phyloP scores from a whole-genome alignment of 2,329 filamentous ascomycete genomes.

The Talaromyces rugulosus region DNA sequence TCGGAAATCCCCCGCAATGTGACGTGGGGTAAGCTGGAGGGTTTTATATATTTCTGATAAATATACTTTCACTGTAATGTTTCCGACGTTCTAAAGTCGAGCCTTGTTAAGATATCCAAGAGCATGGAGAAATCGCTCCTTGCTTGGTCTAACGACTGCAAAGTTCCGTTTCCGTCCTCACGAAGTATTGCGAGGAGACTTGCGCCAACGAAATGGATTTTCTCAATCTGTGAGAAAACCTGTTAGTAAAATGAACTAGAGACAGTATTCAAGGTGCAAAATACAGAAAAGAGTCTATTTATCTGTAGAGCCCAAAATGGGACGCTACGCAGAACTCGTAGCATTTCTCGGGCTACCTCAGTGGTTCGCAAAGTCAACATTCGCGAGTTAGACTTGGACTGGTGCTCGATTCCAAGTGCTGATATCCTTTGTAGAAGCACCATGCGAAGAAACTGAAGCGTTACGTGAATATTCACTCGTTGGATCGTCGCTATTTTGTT shows the following conservation, averaged over 20 bases:
- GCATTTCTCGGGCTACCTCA: neutral
- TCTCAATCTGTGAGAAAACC: neutral
- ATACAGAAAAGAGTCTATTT: neutral
- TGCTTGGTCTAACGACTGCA: neutral
- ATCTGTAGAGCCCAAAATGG: neutral
- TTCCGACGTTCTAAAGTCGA: neutral
- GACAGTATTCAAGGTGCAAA: neutral
- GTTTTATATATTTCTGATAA: neutral
- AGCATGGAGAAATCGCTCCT: neutral
- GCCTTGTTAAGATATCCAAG: neutral
- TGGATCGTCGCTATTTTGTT: constrained; percentile 31
- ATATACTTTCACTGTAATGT: neutral
- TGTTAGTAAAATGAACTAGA: neutral
- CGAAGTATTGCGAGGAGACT: neutral
- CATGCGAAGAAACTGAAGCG: neutral
- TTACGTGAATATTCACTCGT: constrained; percentile 33
- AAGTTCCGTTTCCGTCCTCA: neutral
- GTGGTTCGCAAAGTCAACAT: neutral
- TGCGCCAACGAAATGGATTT: neutral
- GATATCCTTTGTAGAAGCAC: neutral
- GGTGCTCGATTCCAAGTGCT: neutral
- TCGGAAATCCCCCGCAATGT: neutral
- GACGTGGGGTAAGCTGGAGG: neutral
- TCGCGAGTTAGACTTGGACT: neutral
- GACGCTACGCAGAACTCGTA: neutral